These are phyloP conservation scores for Clonostachys rhizophaga DNA, from an alignment of 2,329 filamentous ascomycete genomes.

Conservation along the genomic window DNA sequence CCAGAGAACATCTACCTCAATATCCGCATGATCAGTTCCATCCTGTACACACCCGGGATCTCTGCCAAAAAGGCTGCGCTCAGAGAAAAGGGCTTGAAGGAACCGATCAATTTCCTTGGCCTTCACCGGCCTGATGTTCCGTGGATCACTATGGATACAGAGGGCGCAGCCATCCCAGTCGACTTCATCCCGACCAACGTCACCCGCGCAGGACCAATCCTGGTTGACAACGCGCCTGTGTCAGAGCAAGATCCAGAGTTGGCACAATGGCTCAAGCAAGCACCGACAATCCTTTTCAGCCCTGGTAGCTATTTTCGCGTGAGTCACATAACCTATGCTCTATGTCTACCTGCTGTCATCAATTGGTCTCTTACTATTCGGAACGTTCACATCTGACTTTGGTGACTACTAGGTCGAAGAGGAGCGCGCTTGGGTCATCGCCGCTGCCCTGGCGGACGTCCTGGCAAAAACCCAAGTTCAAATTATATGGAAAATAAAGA, in stretches of 20 bases:
- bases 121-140: conserved; percentile 18
- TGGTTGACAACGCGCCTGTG: conserved; percentile 8
- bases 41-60: conserved; percentile 16
- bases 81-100: conserved; percentile 7
- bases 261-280: conserved; percentile 9
- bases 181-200: conserved; percentile 11
- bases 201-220: conserved; percentile 12
- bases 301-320: conserved; percentile 10
- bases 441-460: conserved; percentile 7
- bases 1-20: conserved; percentile 24
- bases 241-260: conserved; percentile 16
- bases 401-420: conserved; percentile 4
- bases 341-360: neutral
- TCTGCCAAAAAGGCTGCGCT: conserved; percentile 12
- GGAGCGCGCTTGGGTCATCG: conserved; percentile 10
- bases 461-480: conserved; percentile 11
- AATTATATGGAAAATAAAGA: conserved; percentile 17
- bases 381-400: neutral
- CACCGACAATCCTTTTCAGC: conserved; percentile 16
- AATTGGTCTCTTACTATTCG: neutral
- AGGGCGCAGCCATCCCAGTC: conserved; percentile 15
- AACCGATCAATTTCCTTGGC: conserved; percentile 13
- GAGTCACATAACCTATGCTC: neutral
- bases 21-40: conserved; percentile 17
- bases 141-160: conserved; percentile 16